A percentile compares a stretch with the other conserved stretches of the same genome.
Conservation (phyloP, 2,329 filamentous ascomycete genomes). For the Sordariomycetes sp. region DNA sequence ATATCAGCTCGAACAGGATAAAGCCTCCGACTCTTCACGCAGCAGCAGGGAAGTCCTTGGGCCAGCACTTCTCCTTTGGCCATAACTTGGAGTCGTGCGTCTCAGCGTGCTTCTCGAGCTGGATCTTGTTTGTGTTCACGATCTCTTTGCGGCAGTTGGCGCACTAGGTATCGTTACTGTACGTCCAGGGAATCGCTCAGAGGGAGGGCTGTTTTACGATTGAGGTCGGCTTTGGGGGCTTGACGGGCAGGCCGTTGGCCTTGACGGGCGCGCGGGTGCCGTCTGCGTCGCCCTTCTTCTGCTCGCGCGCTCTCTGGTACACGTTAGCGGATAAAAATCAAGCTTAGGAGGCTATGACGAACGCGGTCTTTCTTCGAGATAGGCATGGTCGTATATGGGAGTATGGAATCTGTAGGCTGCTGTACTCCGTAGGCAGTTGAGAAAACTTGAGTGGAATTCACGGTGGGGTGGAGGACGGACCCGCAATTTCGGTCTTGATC, state of each 20-base stretch:
- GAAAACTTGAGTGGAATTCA: not conserved
- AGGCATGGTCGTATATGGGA: slow-evolving; percentile 11
- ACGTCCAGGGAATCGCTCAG: slow-evolving; percentile 6
- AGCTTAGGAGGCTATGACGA: slow-evolving; percentile 1
- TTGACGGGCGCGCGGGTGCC: slow-evolving; percentile 44
- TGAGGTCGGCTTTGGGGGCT: slow-evolving; percentile 34
- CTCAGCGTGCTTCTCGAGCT: slow-evolving; percentile 41
- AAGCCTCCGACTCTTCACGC: not conserved
- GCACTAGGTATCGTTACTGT: slow-evolving; percentile 22
- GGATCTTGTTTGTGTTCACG: slow-evolving; percentile 39
- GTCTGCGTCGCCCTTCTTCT: slow-evolving; percentile 44
- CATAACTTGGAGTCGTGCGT: slow-evolving; percentile 39
- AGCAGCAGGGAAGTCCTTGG: slow-evolving; percentile 29
- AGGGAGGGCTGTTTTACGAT: slow-evolving; percentile 12
- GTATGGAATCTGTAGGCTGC: not conserved
- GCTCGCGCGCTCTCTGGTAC: slow-evolving; percentile 38
- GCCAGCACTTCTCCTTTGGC: slow-evolving; percentile 52
- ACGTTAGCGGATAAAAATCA: not conserved
- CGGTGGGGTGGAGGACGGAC: too few relatives aligned
- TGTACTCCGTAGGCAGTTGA: not conserved
- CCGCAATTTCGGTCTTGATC: too few relatives aligned
- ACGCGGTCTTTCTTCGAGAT: slow-evolving; percentile 19
- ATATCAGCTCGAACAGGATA: not conserved
- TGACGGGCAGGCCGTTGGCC: slow-evolving; percentile 44
- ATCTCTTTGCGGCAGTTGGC: slow-evolving; percentile 41